Evolutionary conservation across 2,329 filamentous ascomycete genomes (phyloP).

Genomic region (Venturia oleaginea): DNA sequence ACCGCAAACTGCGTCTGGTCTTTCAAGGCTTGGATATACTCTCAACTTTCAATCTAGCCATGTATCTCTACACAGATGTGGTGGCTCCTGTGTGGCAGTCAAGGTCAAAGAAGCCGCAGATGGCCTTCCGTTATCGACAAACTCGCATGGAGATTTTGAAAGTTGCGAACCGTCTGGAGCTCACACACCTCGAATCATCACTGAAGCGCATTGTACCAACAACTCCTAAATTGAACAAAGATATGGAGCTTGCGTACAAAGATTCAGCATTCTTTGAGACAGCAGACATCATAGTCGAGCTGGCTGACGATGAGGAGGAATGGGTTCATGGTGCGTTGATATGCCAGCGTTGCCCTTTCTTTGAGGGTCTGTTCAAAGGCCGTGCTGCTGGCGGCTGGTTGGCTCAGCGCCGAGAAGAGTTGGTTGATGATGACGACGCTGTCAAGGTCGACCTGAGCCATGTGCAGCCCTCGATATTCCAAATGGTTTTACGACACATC

Average conservation of each 20-base stretch:
- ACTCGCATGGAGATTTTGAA: constrained; percentile 83
- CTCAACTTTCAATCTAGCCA: constrained; percentile 66
- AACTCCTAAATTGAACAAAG: constrained; percentile 53
- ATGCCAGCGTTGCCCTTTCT: constrained; percentile 83
- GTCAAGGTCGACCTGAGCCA: constrained; percentile 76
- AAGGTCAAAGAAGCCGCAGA: constrained; percentile 52
- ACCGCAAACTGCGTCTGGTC: constrained; percentile 49
- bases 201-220: constrained; percentile 65
- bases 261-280: constrained; percentile 67
- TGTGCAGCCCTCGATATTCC: constrained; percentile 62
- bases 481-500: constrained; percentile 68
- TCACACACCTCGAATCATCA: constrained; percentile 65
- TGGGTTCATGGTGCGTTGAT: constrained; percentile 69
- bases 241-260: constrained; percentile 61
- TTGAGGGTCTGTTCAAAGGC: constrained; percentile 82
- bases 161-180: constrained; percentile 60
- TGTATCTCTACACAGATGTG: constrained; percentile 73
- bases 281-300: constrained; percentile 68
- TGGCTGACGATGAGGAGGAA: constrained; percentile 61
- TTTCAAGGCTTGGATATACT: constrained; percentile 68
- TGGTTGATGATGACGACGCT: constrained; percentile 27
- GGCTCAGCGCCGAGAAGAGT: constrained; percentile 44
- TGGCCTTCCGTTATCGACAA: constrained; percentile 60
- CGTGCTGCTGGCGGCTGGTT: constrained; percentile 81
- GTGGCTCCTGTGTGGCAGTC: constrained; percentile 83